Evolutionary conservation across 2,329 filamentous ascomycete genomes (phyloP).

Genomic region (Colletotrichum sp.): DNA sequence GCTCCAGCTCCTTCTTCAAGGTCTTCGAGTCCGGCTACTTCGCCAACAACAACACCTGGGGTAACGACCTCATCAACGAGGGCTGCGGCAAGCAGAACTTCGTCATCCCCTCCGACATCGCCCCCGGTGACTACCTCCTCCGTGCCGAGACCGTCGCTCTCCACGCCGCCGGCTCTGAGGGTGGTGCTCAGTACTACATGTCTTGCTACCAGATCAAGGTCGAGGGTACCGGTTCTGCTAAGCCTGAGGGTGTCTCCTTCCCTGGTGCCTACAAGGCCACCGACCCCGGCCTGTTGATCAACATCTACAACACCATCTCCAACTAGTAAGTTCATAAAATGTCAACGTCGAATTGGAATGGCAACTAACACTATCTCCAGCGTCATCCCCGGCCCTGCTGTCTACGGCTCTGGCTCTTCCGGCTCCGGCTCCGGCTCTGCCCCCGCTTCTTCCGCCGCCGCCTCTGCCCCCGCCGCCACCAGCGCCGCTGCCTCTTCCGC

Average conservation of each 20-base stretch:
- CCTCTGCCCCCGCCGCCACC: background rate
- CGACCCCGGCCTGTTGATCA: conserved; percentile 52
- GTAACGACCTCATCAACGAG: conserved; percentile 23
- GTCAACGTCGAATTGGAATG: rapidly evolving
- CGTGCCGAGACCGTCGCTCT: conserved; percentile 60
- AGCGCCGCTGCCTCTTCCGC: background rate
- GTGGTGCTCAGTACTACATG: conserved; percentile 44
- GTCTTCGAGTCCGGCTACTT: conserved; percentile 47
- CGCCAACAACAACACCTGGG: conserved; percentile 20
- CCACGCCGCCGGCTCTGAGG: conserved; percentile 42
- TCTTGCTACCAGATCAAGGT: conserved; percentile 34
- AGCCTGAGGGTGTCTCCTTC: conserved; percentile 25
- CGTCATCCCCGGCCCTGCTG: conserved; percentile 19
- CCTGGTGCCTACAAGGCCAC: conserved; percentile 23
- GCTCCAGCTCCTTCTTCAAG: conserved; percentile 56
- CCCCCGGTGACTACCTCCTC: conserved; percentile 57
- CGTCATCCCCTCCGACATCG: conserved; percentile 48
- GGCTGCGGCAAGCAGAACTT: conserved; percentile 21
- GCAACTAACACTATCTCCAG: background rate
- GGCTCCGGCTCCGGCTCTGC: conserved; percentile 23
- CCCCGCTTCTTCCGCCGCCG: background rate
- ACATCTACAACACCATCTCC: conserved; percentile 34
- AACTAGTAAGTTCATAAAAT: background rate
- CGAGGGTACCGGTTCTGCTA: conserved; percentile 27
- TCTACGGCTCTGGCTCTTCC: conserved; percentile 19